These are phyloP conservation scores for Neurospora hispaniola DNA, from an alignment of 495 filamentous ascomycete species.

Conservation along the genomic window DNA sequence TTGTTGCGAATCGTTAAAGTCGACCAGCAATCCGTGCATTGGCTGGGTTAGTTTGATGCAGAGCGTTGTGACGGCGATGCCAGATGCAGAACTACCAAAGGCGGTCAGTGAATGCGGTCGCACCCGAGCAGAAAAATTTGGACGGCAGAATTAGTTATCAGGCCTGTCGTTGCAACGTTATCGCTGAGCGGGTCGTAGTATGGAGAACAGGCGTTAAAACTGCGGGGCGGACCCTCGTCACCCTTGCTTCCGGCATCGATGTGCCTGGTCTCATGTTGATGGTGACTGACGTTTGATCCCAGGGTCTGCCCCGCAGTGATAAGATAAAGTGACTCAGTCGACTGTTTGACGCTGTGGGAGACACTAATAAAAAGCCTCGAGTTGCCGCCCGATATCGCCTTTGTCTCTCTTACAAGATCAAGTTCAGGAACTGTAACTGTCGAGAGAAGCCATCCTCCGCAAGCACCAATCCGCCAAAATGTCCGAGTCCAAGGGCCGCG, in stretches of 20 bases:
- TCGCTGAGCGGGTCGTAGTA: not conserved
- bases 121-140: conserved; percentile 1
- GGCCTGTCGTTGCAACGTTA: not conserved
- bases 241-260: not conserved
- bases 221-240: not conserved
- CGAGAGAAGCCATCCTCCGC: not conserved
- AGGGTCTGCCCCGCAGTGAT: not conserved
- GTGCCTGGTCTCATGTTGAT: not conserved
- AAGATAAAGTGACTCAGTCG: not conserved
- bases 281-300: not conserved
- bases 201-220: not conserved
- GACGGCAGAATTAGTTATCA: conserved; percentile 7
- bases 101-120: conserved; percentile 2
- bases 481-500: conserved; percentile 30
- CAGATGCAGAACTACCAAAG: not conserved
- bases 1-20: conserved; percentile 1
- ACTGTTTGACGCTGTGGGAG: not conserved
- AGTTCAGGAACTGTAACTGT: not conserved
- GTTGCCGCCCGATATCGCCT: not conserved
- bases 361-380: not conserved
- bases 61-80: not conserved
- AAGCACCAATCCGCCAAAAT: conserved; percentile 12
- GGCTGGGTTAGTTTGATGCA: not conserved
- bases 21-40: not conserved
- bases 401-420: not conserved